phyloP scores from a whole-genome alignment of 257 asterid genomes.

The Solanum piurae region DNA sequence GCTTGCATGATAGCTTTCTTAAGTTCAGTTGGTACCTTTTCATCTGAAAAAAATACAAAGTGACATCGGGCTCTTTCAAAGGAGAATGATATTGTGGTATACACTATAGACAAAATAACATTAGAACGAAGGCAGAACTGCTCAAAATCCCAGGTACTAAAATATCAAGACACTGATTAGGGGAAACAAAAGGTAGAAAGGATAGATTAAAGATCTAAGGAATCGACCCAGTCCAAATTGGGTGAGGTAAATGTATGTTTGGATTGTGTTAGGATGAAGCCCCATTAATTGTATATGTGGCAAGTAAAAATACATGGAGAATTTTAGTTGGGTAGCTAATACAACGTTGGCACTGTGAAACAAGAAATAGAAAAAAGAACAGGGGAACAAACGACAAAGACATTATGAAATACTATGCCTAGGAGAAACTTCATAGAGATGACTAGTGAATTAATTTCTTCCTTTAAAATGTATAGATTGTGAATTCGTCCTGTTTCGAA shows the following conservation, averaged over 20 bases:
- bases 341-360: not conserved
- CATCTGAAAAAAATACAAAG: constrained; percentile 31
- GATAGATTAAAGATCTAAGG: not conserved
- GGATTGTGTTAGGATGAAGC: not conserved
- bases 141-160: not conserved
- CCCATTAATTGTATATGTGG: not conserved
- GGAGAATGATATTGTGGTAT: not conserved
- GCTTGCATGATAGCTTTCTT: constrained; percentile 85
- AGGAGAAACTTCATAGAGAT: not conserved
- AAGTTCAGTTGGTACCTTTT: constrained; percentile 78
- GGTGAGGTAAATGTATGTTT: not conserved
- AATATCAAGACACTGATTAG: not conserved
- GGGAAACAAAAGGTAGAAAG: not conserved
- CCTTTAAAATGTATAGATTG: not conserved
- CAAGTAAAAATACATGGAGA: not conserved
- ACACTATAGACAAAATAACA: not conserved
- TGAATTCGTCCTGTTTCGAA: not conserved
- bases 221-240: not conserved
- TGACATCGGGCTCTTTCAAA: not conserved
- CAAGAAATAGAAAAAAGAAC: not conserved
- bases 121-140: not conserved
- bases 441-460: not conserved
- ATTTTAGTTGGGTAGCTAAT: not conserved
- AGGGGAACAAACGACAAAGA: not conserved
- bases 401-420: not conserved